Conservation (phyloP, 257 asterid genomes). For the Linderniella brevidens region DNA sequence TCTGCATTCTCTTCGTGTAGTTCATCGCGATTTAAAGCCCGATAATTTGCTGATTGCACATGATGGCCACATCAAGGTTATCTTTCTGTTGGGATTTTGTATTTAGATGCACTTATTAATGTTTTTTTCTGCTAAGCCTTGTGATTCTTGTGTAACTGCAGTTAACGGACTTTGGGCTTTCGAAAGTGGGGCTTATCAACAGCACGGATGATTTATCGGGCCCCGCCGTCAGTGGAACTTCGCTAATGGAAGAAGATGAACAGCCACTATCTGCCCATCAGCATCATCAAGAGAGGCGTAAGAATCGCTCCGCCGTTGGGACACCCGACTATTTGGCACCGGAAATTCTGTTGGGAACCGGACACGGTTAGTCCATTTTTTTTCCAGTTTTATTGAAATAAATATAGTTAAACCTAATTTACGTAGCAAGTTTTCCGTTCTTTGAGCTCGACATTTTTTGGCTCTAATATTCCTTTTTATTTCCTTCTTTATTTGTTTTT, state of each 20-base stretch:
- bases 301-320: slow-evolving; percentile 96
- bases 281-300: slow-evolving; percentile 72
- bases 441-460: too few species aligned
- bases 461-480: too few species aligned
- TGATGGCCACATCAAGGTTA: slow-evolving; percentile 97
- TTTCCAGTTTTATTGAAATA: slow-evolving; percentile 3
- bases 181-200: slow-evolving; percentile 96
- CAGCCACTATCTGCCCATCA: slow-evolving; percentile 51
- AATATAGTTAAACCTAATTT: not conserved
- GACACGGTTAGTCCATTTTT: slow-evolving; percentile 59
- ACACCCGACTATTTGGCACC: slow-evolving; percentile 99
- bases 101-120: not conserved
- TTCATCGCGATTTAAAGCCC: slow-evolving; percentile 98
- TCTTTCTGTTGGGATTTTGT: slow-evolving; percentile 3
- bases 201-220: slow-evolving; percentile 97
- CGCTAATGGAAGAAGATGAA: slow-evolving; percentile 90
- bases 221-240: slow-evolving; percentile 85
- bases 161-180: slow-evolving; percentile 98
- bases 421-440: too few species aligned
- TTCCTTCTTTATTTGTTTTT: slow-evolving; percentile 9
- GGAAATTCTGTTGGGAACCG: slow-evolving; percentile 98
- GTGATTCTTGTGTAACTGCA: slow-evolving; percentile 17
- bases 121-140: not conserved
- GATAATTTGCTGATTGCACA: slow-evolving; percentile 97
- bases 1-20: slow-evolving; percentile 82